A percentile compares a stretch with the other conserved stretches of the same genome.
These are phyloP conservation scores for Friedmanniomyces endolithicus DNA, from an alignment of 495 filamentous ascomycete species.

Conservation along the genomic window DNA sequence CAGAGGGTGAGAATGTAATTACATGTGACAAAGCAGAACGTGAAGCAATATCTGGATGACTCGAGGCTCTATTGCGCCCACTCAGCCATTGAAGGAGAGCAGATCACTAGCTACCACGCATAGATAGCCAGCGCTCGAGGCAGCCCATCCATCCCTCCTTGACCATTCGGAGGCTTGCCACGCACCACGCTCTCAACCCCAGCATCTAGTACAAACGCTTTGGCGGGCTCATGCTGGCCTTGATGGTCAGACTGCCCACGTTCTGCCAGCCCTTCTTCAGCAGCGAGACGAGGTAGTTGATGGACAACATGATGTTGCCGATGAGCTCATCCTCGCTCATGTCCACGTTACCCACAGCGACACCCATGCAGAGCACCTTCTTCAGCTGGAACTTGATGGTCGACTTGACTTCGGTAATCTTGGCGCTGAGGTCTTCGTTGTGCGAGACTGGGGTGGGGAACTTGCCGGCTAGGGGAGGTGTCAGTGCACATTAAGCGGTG, in stretches of 20 bases:
- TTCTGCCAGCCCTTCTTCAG: constrained; percentile 99
- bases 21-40: not conserved
- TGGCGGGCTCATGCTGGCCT: constrained; percentile 97
- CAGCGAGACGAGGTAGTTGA: constrained; percentile 98
- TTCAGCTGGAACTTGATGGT: constrained; percentile 99
- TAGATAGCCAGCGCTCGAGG: constrained; percentile 13
- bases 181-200: not conserved
- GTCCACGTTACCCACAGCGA: constrained; percentile 93
- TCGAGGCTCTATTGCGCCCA: constrained; percentile 15
- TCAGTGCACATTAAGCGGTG: constrained; percentile 4
- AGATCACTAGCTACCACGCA: constrained; percentile 4
- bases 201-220: constrained; percentile 78
- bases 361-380: constrained; percentile 99
- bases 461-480: constrained; percentile 65
- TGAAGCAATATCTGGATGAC: constrained; percentile 5
- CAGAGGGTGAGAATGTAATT: not conserved
- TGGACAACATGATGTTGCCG: constrained; percentile 91
- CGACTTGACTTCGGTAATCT: constrained; percentile 97
- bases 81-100: constrained; percentile 18
- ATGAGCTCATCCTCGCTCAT: constrained; percentile 95
- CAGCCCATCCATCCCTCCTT: constrained; percentile 8
- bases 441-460: constrained; percentile 98
- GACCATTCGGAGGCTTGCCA: not conserved
- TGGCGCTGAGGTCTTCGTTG: constrained; percentile 77
- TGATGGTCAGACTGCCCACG: constrained; percentile 96